A percentile compares a stretch with the other conserved stretches of the same genome.
These are phyloP conservation scores for Closterium sp. DNA, from an alignment of 139 green algal genomes.

Conservation along the genomic window DNA sequence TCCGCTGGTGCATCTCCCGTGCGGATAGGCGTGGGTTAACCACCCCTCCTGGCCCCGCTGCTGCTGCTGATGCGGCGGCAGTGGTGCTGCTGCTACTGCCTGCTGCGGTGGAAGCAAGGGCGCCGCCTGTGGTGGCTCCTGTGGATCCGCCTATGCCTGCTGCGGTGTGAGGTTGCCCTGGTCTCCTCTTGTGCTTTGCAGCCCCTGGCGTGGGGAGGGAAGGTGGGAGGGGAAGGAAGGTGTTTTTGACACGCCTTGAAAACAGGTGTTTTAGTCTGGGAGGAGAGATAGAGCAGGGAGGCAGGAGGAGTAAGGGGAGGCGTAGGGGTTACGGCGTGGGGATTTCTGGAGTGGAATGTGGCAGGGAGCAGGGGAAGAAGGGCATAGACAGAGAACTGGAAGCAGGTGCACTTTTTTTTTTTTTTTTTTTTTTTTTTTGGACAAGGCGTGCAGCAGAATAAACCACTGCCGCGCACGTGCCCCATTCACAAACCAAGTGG, in stretches of 20 bases:
- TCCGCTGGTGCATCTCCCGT: slow-evolving; percentile 15
- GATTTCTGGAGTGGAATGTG: background rate
- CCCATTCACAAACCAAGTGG: no score
- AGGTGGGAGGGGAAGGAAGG: background rate
- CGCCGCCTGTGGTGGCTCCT: background rate
- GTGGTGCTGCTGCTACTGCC: background rate
- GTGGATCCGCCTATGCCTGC: background rate
- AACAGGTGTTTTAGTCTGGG: no score
- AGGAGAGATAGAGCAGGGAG: background rate
- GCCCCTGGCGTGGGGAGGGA: background rate
- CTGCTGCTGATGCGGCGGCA: background rate
- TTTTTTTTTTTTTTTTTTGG: no score
- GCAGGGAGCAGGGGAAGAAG: background rate
- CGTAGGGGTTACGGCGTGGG: no score
- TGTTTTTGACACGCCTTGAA: no score
- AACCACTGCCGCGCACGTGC: no score
- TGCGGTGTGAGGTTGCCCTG: background rate
- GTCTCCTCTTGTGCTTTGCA: background rate
- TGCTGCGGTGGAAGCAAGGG: background rate
- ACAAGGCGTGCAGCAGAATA: no score
- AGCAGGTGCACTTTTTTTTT: no score
- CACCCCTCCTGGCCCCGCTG: background rate
- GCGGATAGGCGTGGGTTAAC: background rate
- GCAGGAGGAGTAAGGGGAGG: background rate
- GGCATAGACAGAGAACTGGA: no score